Conservation (phyloP, 1,284 basidiomycete genomes). For the Earliella scabrosa region DNA sequence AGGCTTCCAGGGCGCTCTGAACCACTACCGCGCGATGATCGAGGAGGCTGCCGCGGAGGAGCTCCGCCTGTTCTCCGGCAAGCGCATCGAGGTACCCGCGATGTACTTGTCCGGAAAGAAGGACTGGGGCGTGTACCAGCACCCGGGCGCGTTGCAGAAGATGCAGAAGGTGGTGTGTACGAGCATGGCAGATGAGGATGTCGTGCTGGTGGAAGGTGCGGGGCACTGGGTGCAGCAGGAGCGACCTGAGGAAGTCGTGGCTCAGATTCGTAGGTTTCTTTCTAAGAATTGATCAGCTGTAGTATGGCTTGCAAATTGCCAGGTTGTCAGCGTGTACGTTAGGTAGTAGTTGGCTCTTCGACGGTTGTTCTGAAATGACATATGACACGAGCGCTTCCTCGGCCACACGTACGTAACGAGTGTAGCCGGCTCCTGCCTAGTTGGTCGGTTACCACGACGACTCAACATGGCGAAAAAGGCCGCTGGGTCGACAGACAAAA, state of each 20-base stretch:
- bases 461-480: slow-evolving; percentile 58
- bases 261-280: slow-evolving; percentile 43
- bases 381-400: no score
- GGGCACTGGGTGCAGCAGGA: slow-evolving; percentile 68
- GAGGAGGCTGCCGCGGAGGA: slow-evolving; percentile 20
- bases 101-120: slow-evolving; percentile 57
- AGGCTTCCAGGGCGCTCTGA: slow-evolving; percentile 67
- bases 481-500: slow-evolving; percentile 36
- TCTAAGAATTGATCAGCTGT: no score
- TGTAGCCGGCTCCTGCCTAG: no score
- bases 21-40: slow-evolving; percentile 50
- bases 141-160: slow-evolving; percentile 49
- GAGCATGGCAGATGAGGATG: slow-evolving; percentile 43
- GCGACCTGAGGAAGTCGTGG: slow-evolving; percentile 38
- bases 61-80: slow-evolving; percentile 35
- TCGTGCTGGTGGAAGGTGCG: slow-evolving; percentile 58
- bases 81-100: slow-evolving; percentile 50
- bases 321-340: no score
- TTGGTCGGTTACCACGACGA: not conserved
- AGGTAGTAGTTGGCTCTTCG: no score
- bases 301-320: no score
- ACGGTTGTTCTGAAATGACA: no score
- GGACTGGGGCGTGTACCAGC: slow-evolving; percentile 65
- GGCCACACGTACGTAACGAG: no score
- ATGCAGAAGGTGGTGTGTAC: slow-evolving; percentile 42